A percentile compares a stretch with the other conserved stretches of the same genome.
Conservation (phyloP, 345 rosid species). For the Stellera chamaejasme region DNA sequence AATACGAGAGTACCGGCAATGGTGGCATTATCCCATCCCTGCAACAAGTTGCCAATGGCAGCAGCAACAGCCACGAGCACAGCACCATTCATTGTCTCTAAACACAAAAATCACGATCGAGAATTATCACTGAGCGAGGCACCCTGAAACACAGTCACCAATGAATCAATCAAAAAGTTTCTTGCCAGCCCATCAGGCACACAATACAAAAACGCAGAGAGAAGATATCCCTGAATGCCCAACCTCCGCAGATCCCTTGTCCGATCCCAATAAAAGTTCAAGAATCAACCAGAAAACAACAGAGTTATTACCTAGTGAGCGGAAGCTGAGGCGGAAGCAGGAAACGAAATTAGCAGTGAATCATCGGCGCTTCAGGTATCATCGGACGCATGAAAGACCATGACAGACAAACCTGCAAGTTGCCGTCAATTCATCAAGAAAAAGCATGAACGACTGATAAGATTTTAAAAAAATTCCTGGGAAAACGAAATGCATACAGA, state of each 20-base stretch:
- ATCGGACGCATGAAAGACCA: constrained; percentile 30
- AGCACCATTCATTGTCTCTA: constrained; percentile 62
- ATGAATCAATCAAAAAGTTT: constrained; percentile 17
- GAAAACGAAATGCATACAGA: constrained; percentile 13
- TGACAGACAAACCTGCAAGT: constrained; percentile 30
- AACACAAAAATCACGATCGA: constrained; percentile 17
- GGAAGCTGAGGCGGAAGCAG: constrained; percentile 21
- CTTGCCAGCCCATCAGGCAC: constrained; percentile 5
- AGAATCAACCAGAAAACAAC: constrained; percentile 16
- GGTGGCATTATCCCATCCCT: constrained; percentile 99
- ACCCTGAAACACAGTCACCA: constrained; percentile 19
- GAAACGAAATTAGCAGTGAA: constrained; percentile 12
- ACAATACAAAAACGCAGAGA: constrained; percentile 14
- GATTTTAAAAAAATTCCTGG: not conserved
- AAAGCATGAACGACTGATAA: constrained; percentile 2
- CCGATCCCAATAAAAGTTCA: constrained; percentile 14
- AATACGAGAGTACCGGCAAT: constrained; percentile 61
- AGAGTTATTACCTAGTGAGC: constrained; percentile 21
- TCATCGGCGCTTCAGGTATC: constrained; percentile 27
- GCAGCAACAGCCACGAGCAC: constrained; percentile 88
- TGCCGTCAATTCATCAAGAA: constrained; percentile 28
- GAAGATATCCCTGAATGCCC: not conserved
- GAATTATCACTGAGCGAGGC: constrained; percentile 13
- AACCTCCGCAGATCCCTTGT: constrained; percentile 3
- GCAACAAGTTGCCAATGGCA: constrained; percentile 86